Evolutionary conservation across 2,329 filamentous ascomycete species (phyloP).

Genomic region (Venturia effusa): DNA sequence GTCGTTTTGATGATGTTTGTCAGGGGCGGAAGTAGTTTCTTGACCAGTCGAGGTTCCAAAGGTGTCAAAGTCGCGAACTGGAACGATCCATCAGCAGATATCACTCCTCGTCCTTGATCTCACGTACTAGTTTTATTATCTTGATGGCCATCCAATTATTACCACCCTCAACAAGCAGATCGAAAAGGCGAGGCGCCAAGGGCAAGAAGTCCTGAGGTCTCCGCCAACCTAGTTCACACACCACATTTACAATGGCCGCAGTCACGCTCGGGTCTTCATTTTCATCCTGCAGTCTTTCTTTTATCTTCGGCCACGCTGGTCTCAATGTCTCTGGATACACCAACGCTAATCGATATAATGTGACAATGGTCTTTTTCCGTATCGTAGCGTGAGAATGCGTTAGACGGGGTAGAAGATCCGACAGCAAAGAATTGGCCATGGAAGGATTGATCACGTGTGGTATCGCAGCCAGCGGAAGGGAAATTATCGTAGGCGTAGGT

Average conservation of each 20-base stretch:
- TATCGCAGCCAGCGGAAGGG: constrained; percentile 78
- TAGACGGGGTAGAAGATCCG: constrained; percentile 76
- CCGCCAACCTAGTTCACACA: constrained; percentile 92
- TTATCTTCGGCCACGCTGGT: constrained; percentile 94
- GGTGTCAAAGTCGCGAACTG: constrained; percentile 92
- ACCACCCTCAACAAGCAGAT: constrained; percentile 77
- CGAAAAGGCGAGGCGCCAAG: constrained; percentile 81
- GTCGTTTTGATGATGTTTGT: constrained; percentile 92
- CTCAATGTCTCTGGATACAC: constrained; percentile 94
- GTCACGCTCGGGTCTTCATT: constrained; percentile 87
- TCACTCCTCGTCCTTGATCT: background rate
- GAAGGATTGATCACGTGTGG: constrained; percentile 91
- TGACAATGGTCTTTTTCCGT: constrained; percentile 92
- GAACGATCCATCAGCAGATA: constrained; percentile 1
- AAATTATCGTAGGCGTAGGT: constrained; percentile 63
- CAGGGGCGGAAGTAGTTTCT: constrained; percentile 81
- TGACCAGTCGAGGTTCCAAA: constrained; percentile 79
- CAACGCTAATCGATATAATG: constrained; percentile 81
- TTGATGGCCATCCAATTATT: constrained; percentile 99
- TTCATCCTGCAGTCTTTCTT: constrained; percentile 83
- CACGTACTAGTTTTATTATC: constrained; percentile 79
- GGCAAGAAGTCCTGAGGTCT: constrained; percentile 89
- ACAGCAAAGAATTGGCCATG: constrained; percentile 77
- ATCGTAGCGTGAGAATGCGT: constrained; percentile 77
- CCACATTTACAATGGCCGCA: constrained; percentile 89